Conservation (phyloP, 768 basidiomycete genomes). For the Podaxis sp. region DNA sequence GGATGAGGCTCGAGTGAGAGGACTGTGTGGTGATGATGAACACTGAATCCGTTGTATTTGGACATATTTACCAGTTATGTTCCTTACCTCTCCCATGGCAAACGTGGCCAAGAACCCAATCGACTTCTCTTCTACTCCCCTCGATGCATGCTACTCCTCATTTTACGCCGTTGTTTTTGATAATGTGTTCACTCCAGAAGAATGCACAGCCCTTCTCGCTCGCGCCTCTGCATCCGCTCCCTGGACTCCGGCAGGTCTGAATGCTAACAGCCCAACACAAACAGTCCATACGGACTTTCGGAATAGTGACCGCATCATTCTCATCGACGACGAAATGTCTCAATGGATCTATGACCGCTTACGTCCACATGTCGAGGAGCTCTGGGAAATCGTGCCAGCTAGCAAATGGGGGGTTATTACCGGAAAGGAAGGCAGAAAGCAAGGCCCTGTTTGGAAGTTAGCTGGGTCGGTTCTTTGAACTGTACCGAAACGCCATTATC, state of each 20-base stretch:
- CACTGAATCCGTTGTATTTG: too few relatives aligned
- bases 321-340: constrained; percentile 28
- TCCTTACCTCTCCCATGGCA: background rate
- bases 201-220: constrained; percentile 31
- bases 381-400: constrained; percentile 28
- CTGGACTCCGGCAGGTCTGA: constrained; percentile 35
- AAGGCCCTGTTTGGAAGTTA: constrained; percentile 33
- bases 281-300: constrained; percentile 31
- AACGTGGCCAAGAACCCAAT: constrained; percentile 14
- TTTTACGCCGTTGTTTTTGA: constrained; percentile 38
- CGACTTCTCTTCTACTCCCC: constrained; percentile 29
- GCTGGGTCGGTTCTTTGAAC: constrained; percentile 24
- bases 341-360: constrained; percentile 30
- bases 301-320: constrained; percentile 34
- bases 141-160: constrained; percentile 27
- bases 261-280: constrained; percentile 19
- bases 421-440: constrained; percentile 26
- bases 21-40: too few relatives aligned
- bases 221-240: constrained; percentile 25
- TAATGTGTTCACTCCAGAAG: constrained; percentile 33
- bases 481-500: background rate
- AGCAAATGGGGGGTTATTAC: constrained; percentile 31
- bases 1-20: too few relatives aligned
- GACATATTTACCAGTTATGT: too few relatives aligned
- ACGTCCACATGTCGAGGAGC: constrained; percentile 29